Evolutionary conservation across 106 monocot species (phyloP).

Genomic region (Triglochin maritima): DNA sequence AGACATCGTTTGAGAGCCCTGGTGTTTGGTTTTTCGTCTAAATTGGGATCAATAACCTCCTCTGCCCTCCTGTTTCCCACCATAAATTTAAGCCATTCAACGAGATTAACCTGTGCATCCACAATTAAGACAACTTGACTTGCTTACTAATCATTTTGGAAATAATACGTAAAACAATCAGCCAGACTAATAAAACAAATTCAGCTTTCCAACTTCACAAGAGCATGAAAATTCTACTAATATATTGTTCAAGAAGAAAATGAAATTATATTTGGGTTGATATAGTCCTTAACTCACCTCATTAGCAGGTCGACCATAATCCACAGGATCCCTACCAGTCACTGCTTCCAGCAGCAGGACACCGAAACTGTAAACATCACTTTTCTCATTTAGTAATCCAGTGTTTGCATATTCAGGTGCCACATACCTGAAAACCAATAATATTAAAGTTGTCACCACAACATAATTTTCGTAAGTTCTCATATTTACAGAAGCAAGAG

Average conservation of each 20-base stretch:
- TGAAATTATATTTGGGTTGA: background rate
- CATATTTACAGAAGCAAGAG: background rate
- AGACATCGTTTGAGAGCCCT: slow-evolving; percentile 60
- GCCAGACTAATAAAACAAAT: no score
- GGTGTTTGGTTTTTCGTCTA: slow-evolving; percentile 58
- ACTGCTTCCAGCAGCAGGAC: slow-evolving; percentile 20
- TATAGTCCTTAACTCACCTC: slow-evolving; percentile 7
- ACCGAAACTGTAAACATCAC: slow-evolving; percentile 30
- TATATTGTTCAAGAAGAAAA: background rate
- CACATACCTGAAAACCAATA: slow-evolving; percentile 13
- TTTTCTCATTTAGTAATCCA: slow-evolving; percentile 26
- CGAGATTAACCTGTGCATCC: slow-evolving; percentile 58
- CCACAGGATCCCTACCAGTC: slow-evolving; percentile 27
- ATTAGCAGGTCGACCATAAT: slow-evolving; percentile 17
- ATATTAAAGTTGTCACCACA: background rate
- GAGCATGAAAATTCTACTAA: no score
- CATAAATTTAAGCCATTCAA: slow-evolving; percentile 87
- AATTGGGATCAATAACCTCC: slow-evolving; percentile 76
- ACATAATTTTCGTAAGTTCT: background rate
- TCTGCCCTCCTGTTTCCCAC: slow-evolving; percentile 74
- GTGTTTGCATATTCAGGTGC: slow-evolving; percentile 25
- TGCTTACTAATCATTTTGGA: no score
- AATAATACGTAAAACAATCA: no score
- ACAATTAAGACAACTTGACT: background rate
- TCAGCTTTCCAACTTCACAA: no score